Evolutionary conservation across 805 yeast genomes (phyloP), one percentile per base, ranked within the genome.

Genomic region (Candida hungchunana): DNA sequence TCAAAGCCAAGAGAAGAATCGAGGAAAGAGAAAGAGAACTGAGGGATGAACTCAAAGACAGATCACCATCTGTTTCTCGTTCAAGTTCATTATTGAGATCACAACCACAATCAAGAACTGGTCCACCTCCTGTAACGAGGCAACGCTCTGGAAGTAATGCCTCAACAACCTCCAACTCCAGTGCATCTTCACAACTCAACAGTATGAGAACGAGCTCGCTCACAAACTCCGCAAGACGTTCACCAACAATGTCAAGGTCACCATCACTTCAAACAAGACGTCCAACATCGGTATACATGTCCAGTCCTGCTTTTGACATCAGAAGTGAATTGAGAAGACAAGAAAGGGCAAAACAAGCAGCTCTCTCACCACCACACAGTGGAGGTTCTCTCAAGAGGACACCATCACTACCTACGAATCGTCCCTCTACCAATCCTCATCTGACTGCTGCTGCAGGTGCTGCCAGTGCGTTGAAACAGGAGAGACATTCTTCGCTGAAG

Each of bases 271-370:
- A 46, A 26, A 30, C 20, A 2, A 34, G 48, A 31, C 43, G 54
- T 30, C 53, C 56, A n/a, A 38, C 42, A 4, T 48, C 53, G 2
- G 31, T 46, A 2, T 40, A 46, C 25, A 41, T 45, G 33, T 48
- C 55, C 5, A 47, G 43, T 27, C 48, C 54, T 2, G 56, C 57
- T 2, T 53, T 53, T 40, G 58, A 53, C 34, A 51, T 53, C 23
- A 41, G 58, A 42, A 39, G 54, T 5, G 49, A 53, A 19, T 7
- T 51, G 34, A 42, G 50, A 33, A 42, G 56, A 37, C 56, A 52
- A 29, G 53, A 47, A 27, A 37, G 29, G 28, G 39, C 45, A 1
- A 44, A 42, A 18, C 25, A 34, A 7, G 44, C 46, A 3, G 40
- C 39, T n/a, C n/a, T n/a, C n/a, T n/a, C n/a, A n/a, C n/a, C 26